phyloP scores from a whole-genome alignment of 2,329 filamentous ascomycete genomes.

The Cladosporium sp. region DNA sequence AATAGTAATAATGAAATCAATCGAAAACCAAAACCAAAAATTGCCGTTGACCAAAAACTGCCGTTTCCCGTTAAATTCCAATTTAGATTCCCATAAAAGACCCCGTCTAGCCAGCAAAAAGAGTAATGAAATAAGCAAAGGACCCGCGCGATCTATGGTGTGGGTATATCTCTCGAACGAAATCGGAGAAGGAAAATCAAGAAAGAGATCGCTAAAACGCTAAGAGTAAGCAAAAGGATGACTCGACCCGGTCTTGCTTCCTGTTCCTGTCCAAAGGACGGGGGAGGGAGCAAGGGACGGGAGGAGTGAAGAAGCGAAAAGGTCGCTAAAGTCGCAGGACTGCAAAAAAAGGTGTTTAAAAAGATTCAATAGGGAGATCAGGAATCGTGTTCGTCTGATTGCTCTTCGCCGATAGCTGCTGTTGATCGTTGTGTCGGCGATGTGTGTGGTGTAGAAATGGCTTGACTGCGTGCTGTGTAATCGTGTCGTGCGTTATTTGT shows the following conservation, averaged over 20 bases:
- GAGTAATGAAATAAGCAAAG: no score
- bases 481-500: constrained; percentile 10
- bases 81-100: no score
- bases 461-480: constrained; percentile 11
- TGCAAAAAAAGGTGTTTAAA: no score
- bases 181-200: not conserved
- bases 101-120: no score
- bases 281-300: not conserved
- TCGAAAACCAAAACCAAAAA: no score
- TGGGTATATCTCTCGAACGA: not conserved
- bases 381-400: no score
- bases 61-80: no score
- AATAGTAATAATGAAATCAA: no score
- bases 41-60: no score
- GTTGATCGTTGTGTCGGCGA: constrained; percentile 9
- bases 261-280: not conserved
- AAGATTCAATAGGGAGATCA: no score
- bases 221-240: not conserved
- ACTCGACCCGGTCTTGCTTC: not conserved
- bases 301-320: not conserved
- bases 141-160: not conserved
- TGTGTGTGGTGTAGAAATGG: not conserved
- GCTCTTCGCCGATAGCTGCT: not conserved
- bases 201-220: constrained; percentile 1
- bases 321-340: constrained; percentile 11